A percentile compares a stretch with the other conserved stretches of the same genome.
These are phyloP conservation scores for Avicennia marina DNA, from an alignment of 257 asterid genomes.

Conservation along the genomic window DNA sequence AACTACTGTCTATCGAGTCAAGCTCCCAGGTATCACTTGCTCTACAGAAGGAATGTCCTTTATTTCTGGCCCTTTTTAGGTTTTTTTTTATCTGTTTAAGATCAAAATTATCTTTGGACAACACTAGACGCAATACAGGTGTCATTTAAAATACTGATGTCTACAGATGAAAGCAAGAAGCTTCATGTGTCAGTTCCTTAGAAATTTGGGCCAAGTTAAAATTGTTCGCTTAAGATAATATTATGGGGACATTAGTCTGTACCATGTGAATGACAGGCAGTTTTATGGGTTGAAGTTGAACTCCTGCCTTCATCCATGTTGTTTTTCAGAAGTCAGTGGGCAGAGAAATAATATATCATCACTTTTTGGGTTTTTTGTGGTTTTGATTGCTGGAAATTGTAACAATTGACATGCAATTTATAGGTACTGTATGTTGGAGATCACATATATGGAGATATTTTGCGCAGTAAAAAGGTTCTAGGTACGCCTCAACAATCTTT, in stretches of 20 bases:
- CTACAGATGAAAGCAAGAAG: background rate
- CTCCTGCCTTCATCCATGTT: background rate
- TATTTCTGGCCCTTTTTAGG: background rate
- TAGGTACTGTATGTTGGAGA: conserved; percentile 99
- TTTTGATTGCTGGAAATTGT: conserved; percentile 17
- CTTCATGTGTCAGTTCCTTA: background rate
- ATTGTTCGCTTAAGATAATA: background rate
- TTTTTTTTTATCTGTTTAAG: background rate
- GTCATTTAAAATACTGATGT: background rate
- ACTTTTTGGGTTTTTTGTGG: conserved; percentile 11
- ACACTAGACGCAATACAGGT: no score
- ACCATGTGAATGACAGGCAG: background rate
- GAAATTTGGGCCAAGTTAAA: conserved; percentile 1
- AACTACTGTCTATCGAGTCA: conserved; percentile 71
- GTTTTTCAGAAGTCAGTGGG: no score
- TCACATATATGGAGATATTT: conserved; percentile 96
- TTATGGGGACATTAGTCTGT: background rate
- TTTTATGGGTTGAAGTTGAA: background rate
- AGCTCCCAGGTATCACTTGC: conserved; percentile 83
- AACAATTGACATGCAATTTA: conserved; percentile 17
- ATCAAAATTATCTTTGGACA: no score
- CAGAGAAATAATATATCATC: no score
- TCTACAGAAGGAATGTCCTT: conserved; percentile 10
- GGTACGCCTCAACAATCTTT: conserved; percentile 44
- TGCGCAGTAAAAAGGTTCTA: conserved; percentile 89